Percentiles rank a stretch among this genome's conserved stretches.
phyloP scores from a whole-genome alignment of 495 filamentous ascomycete species.

The Daldinia bambusicola region DNA sequence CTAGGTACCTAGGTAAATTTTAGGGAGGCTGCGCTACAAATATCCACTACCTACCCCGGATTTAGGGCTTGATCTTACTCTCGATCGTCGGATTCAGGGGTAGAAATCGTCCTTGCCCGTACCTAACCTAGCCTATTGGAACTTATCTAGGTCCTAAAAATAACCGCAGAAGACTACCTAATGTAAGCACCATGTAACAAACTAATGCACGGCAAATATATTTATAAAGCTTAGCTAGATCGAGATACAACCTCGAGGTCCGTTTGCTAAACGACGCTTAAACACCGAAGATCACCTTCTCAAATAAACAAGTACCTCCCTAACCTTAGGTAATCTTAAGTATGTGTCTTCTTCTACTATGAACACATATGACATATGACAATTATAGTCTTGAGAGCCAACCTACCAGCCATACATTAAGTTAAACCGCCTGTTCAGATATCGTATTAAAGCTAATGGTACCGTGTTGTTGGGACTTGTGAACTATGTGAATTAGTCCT shows the following conservation, averaged over 20 bases:
- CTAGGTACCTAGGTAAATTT: too few species aligned
- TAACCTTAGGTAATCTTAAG: too few species aligned
- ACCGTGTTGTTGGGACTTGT: background rate
- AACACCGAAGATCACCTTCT: background rate
- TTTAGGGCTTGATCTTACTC: background rate
- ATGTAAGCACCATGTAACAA: too few species aligned
- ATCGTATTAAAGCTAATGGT: background rate
- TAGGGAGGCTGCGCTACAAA: background rate
- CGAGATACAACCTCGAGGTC: too few species aligned
- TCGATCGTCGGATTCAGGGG: background rate
- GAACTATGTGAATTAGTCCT: background rate
- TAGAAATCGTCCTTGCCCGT: too few species aligned
- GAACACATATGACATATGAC: too few species aligned
- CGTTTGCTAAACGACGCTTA: too few species aligned
- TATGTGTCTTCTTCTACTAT: too few species aligned
- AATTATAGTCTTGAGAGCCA: background rate
- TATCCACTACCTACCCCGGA: background rate
- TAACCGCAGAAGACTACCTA: background rate
- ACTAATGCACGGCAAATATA: too few species aligned
- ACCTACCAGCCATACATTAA: background rate
- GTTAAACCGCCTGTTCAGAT: background rate
- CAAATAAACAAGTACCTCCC: too few species aligned
- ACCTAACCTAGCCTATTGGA: too few species aligned
- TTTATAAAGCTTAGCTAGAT: too few species aligned
- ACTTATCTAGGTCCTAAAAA: background rate